Conservation (phyloP, 352 stramenopile genomes). For the Phytopythium cucurbitacearum region DNA sequence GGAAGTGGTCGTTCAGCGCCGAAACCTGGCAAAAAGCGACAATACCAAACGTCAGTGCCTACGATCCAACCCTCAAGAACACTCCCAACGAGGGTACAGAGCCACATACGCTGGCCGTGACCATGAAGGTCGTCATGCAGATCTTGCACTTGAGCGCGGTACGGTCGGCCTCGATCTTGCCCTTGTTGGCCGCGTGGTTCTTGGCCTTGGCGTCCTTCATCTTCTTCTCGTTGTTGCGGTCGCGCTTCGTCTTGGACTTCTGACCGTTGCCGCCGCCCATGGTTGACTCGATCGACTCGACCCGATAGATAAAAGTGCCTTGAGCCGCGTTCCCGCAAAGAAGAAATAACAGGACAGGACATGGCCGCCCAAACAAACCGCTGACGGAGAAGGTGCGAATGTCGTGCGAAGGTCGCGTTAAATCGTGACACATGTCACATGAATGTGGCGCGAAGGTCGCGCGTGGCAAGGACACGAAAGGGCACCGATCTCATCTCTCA, state of each 20-base stretch:
- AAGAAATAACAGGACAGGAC: no score
- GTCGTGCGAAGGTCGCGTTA: no score
- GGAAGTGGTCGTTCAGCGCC: conserved; percentile 76
- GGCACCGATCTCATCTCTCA: not conserved
- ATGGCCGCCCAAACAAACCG: no score
- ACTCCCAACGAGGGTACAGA: not conserved
- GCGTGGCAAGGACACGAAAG: not conserved
- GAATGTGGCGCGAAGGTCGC: not conserved
- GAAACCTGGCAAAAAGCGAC: conserved; percentile 22
- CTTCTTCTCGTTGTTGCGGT: conserved; percentile 85
- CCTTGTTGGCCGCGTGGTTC: conserved; percentile 73
- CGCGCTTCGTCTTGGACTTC: conserved; percentile 74
- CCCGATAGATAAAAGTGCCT: no score
- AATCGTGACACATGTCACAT: not conserved
- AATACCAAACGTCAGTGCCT: not conserved
- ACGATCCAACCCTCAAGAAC: not conserved
- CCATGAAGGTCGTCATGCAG: conserved; percentile 85
- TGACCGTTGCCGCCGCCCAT: conserved; percentile 85
- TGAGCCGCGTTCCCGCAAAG: no score
- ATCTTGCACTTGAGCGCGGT: conserved; percentile 85
- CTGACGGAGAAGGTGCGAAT: not conserved
- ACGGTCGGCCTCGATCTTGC: conserved; percentile 80
- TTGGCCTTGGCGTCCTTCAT: conserved; percentile 80
- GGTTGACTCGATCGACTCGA: conserved; percentile 5
- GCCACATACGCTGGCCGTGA: conserved; percentile 69